These are phyloP conservation scores for Dianthus caryophyllus DNA, from an alignment of 148 eudicot genomes.

Conservation along the genomic window DNA sequence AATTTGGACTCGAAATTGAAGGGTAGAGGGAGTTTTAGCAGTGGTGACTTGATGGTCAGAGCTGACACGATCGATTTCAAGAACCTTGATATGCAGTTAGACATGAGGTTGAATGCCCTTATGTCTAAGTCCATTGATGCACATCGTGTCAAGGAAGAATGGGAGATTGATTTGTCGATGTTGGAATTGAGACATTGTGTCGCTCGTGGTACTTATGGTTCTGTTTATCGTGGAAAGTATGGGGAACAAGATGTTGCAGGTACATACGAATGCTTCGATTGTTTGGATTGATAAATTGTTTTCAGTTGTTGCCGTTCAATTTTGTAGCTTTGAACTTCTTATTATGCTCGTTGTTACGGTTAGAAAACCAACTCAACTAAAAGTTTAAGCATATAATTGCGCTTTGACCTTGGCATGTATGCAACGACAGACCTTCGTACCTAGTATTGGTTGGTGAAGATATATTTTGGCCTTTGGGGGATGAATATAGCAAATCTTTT, in stretches of 20 bases:
- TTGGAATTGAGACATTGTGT: constrained; percentile 54
- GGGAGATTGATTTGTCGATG: constrained; percentile 80
- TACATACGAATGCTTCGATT: constrained; percentile 18
- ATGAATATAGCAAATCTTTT: no score
- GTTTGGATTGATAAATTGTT: background rate
- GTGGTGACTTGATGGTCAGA: constrained; percentile 53
- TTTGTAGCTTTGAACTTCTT: background rate
- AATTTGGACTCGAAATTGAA: constrained; percentile 31
- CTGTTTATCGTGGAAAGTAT: constrained; percentile 75
- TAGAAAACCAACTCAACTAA: no score
- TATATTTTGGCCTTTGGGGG: no score
- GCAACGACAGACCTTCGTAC: no score
- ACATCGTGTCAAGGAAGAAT: constrained; percentile 49
- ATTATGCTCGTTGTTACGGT: background rate
- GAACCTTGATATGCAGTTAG: constrained; percentile 63
- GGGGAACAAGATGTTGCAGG: constrained; percentile 85
- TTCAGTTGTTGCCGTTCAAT: background rate
- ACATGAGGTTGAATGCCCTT: constrained; percentile 49
- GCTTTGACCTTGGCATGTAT: no score
- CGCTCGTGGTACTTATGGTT: constrained; percentile 85
- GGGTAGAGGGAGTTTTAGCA: constrained; percentile 51
- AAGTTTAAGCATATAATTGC: no score
- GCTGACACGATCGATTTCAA: constrained; percentile 81
- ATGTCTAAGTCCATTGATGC: constrained; percentile 36
- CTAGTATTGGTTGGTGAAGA: no score